Percentiles rank a stretch among this genome's conserved stretches.
These are phyloP conservation scores for Salpingoeca rosetta DNA, from an alignment of 78 protist species.

Conservation along the genomic window DNA sequence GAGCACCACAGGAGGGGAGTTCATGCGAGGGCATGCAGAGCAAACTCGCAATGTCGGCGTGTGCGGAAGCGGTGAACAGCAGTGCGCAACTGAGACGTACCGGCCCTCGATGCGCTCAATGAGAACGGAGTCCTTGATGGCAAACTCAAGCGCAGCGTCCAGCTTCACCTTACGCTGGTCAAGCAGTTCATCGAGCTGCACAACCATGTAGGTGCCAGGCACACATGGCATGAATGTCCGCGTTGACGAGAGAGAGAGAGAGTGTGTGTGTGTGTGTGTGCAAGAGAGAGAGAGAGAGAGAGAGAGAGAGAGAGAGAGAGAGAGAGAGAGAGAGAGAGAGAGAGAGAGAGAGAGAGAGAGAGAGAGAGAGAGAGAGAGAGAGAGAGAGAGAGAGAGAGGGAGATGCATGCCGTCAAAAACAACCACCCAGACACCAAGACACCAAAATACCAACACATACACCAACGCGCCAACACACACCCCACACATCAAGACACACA, in stretches of 20 bases:
- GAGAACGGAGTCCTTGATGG: constrained; percentile 70
- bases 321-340: neutral
- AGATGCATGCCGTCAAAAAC: no score
- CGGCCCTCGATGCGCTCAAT: constrained; percentile 85
- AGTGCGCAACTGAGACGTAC: no score
- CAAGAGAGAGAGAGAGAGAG: neutral
- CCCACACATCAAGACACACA: neutral
- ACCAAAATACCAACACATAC: no score
- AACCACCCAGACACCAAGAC: no score
- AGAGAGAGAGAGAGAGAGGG: no score
- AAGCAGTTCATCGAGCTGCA: constrained; percentile 67
- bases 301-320: neutral
- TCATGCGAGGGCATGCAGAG: no score
- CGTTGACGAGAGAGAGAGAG: neutral
- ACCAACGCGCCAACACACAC: neutral
- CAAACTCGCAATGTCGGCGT: no score
- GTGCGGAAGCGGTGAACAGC: no score
- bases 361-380: no score
- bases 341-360: no score
- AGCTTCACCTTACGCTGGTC: constrained; percentile 34
- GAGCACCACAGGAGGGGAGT: no score
- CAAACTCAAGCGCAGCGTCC: constrained; percentile 57
- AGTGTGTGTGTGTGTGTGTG: no score
- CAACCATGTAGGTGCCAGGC: neutral
- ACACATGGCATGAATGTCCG: neutral